Evolutionary conservation across 371 early-diverging fungal species (phyloP).

Genomic region (Parasitella parasitica): DNA sequence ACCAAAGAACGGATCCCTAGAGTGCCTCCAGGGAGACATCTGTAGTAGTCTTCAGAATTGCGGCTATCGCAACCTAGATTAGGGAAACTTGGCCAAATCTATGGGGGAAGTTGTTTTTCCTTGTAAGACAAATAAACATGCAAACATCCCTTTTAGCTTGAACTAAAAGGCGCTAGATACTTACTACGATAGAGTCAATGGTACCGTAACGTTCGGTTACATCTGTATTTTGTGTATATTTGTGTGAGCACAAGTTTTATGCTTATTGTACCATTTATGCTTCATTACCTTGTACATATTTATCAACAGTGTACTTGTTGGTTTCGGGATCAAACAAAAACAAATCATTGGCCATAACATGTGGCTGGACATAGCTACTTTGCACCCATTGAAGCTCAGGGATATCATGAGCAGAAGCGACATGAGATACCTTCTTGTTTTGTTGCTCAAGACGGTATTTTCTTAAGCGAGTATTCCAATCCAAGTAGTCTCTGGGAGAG

Average conservation of each 20-base stretch:
- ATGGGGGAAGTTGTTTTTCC: not conserved
- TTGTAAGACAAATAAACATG: not conserved
- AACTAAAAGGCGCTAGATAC: not conserved
- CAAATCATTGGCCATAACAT: constrained; percentile 30
- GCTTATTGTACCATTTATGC: too few relatives aligned
- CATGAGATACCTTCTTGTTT: constrained; percentile 1
- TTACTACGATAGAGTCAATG: constrained; percentile 33
- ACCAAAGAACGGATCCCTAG: constrained; percentile 21
- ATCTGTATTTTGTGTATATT: not conserved
- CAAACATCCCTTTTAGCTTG: not conserved
- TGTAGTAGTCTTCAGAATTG: constrained; percentile 27
- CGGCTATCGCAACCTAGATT: constrained; percentile 34
- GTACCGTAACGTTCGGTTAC: constrained; percentile 23
- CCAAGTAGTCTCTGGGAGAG: constrained; percentile 27
- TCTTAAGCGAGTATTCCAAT: constrained; percentile 21
- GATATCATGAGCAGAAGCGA: constrained; percentile 16
- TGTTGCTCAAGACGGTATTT: constrained; percentile 28
- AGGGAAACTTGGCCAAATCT: constrained; percentile 28
- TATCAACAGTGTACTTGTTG: constrained; percentile 28
- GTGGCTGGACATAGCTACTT: constrained; percentile 27
- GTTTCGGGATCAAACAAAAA: constrained; percentile 23
- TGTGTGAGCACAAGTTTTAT: too few relatives aligned
- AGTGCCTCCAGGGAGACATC: constrained; percentile 34
- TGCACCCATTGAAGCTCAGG: constrained; percentile 25
- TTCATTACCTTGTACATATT: constrained; percentile 25